Evolutionary conservation across 345 rosid species (phyloP), one percentile per base, ranked within the genome.

Genomic region (Pistacia integerrima): DNA sequence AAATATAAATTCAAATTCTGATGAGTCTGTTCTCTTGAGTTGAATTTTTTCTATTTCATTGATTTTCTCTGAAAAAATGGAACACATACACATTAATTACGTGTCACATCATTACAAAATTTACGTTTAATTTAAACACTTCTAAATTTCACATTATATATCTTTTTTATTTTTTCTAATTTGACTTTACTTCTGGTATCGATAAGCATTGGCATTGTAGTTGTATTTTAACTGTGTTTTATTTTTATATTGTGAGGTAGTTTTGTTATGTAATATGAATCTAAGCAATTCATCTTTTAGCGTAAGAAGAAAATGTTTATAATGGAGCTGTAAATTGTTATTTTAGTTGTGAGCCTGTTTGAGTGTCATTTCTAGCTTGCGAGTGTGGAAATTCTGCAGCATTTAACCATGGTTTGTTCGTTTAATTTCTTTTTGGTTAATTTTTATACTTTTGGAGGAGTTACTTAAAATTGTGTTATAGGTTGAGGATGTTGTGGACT

Each of bases 401-500:
- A 5, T 41, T 28, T 65, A 36, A 2, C 48, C 16, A 20, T 46
- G 57, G 5, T 3, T 54, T 54, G 4, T 4, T 54, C 18, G 8
- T 54, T 54, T 54, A 11, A 11, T 25, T 67, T 12, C 18, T 16
- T 67, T 67, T 13, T 46, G 11, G 7, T 67, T 46, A 8, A 8
- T 49, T 49, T 2, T 22, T 12, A 49, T 9, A 6, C 17, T 46
- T 22, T 60, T 41, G 56, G 17, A 1, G 36, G 14, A 13, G 46
- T 56, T 16, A 28, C 46, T 54, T 49, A 46, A 4, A 33, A 33
- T 63, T 12, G 64, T 73, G 18, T 51, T 64, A 4, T 33, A 73
- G 76, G 61, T 74, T 16, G 70, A 68, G 22, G 86, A 76, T 55
- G 66, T 61, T 38, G 79, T 44, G 64, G 78, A 79, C 57, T 57